These are phyloP conservation scores for Cytauxzoon felis DNA, from an alignment of 169 alveolate genomes.

Conservation along the genomic window DNA sequence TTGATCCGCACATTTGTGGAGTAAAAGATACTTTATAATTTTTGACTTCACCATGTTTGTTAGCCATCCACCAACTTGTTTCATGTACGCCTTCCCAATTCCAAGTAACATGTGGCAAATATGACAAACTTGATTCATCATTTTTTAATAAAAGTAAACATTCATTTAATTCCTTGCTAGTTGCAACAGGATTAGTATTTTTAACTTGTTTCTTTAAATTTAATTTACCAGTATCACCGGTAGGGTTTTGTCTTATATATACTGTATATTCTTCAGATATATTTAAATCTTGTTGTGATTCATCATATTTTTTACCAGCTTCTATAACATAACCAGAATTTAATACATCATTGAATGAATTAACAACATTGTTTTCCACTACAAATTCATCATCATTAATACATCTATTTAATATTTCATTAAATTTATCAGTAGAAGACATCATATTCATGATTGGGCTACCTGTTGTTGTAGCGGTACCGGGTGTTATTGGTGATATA, in stretches of 20 bases:
- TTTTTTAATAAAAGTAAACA: slow-evolving; percentile 17
- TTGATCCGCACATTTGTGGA: slow-evolving; percentile 10
- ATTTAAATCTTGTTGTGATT: background rate
- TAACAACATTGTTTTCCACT: background rate
- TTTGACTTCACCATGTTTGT: slow-evolving; percentile 7
- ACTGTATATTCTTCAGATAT: slow-evolving; percentile 2
- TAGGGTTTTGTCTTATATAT: slow-evolving; percentile 3
- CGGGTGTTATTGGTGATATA: background rate
- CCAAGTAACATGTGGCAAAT: slow-evolving; percentile 41
- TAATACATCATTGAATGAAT: background rate
- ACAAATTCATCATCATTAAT: background rate
- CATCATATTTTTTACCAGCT: slow-evolving; percentile 22
- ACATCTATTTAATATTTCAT: background rate
- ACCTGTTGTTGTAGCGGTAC: background rate
- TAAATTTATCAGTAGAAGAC: slow-evolving; percentile 8
- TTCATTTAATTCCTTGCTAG: slow-evolving; percentile 47
- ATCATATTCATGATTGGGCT: background rate
- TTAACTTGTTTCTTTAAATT: slow-evolving; percentile 9
- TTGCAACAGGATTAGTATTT: slow-evolving; percentile 16
- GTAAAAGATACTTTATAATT: slow-evolving; percentile 4
- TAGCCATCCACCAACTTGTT: slow-evolving; percentile 47
- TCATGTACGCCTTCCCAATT: slow-evolving; percentile 35
- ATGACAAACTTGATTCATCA: slow-evolving; percentile 18
- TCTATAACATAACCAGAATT: background rate
- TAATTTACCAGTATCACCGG: background rate